Conservation (phyloP, 139 green algal species). For the Desmodesmus armatus region DNA sequence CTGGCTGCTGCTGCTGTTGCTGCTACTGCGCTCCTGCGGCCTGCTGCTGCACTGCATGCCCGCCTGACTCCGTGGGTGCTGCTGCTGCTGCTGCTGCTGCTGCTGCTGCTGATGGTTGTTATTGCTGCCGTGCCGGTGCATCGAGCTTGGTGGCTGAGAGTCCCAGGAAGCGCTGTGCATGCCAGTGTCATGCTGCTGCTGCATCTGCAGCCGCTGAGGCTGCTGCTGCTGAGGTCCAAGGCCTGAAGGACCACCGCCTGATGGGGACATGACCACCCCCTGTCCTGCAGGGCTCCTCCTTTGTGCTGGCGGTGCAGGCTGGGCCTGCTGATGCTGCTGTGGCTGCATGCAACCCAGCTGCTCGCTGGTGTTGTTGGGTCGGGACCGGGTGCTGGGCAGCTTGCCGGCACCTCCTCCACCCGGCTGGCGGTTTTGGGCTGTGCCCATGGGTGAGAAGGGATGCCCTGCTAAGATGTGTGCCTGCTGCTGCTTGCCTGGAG, state of each 20-base stretch:
- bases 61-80: no score
- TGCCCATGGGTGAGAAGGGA: no score
- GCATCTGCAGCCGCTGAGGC: not conserved
- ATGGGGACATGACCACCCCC: not conserved
- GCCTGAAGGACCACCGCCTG: not conserved
- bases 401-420: not conserved
- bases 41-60: not conserved
- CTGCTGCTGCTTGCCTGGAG: conserved; percentile 1
- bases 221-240: not conserved
- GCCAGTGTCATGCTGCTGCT: not conserved
- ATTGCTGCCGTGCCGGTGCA: not conserved
- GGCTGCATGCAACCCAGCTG: not conserved
- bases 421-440: not conserved
- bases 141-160: not conserved
- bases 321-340: not conserved
- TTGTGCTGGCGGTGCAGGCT: not conserved
- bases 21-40: conserved; percentile 5
- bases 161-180: not conserved
- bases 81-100: not conserved
- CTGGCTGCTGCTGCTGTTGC: not conserved
- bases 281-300: not conserved
- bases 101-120: not conserved
- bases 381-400: not conserved
- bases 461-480: no score
- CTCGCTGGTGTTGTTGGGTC: not conserved